Evolutionary conservation across 164 flowering plant species (phyloP).

Genomic region (Dillenia turbinata): DNA sequence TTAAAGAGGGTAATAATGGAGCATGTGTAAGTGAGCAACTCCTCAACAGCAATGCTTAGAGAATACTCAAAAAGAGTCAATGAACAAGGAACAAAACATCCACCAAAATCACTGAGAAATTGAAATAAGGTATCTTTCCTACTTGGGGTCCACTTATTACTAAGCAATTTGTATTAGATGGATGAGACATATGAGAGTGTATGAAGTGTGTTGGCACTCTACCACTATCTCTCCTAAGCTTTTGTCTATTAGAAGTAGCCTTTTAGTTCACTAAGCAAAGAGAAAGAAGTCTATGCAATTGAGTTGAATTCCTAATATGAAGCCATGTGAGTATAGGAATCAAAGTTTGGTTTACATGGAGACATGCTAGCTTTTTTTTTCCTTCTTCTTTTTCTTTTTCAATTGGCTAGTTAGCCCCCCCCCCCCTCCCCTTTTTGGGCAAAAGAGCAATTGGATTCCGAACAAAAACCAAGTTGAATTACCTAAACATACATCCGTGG

Average conservation of each 20-base stretch:
- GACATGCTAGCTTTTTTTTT: no score
- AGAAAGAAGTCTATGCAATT: background rate
- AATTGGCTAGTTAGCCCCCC: no score
- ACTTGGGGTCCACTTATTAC: slow-evolving; percentile 11
- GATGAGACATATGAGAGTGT: background rate
- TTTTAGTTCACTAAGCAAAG: slow-evolving; percentile 6
- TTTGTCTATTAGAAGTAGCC: slow-evolving; percentile 6
- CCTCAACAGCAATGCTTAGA: slow-evolving; percentile 42
- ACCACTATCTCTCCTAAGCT: background rate
- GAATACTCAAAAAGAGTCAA: slow-evolving; percentile 30
- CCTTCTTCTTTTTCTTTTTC: no score
- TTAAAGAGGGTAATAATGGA: slow-evolving; percentile 26
- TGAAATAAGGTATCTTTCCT: background rate
- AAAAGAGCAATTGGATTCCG: no score
- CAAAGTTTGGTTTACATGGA: slow-evolving; percentile 4
- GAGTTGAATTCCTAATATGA: background rate
- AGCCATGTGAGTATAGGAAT: slow-evolving; percentile 12
- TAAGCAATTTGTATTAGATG: slow-evolving; percentile 12
- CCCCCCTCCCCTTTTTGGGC: no score
- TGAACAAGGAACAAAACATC: background rate
- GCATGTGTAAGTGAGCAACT: slow-evolving; percentile 36
- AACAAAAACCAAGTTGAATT: no score
- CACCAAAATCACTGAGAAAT: no score
- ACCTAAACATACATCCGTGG: no score
- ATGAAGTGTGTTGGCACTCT: background rate